Conservation (phyloP, 2,329 filamentous ascomycete species). For the Diaporthe sp. region DNA sequence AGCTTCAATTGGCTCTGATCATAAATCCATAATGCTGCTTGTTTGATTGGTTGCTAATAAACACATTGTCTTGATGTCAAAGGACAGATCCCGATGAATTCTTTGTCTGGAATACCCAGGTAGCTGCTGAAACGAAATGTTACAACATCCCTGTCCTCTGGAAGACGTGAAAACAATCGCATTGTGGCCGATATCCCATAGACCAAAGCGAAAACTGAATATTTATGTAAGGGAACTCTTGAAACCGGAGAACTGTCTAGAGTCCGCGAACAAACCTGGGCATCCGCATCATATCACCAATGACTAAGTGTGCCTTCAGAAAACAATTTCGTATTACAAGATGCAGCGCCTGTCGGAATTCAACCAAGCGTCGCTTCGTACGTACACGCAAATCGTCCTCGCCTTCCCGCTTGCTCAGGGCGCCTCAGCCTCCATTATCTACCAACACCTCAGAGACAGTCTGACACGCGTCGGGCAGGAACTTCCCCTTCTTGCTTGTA, state of each 20-base stretch:
- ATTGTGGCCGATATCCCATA: neutral
- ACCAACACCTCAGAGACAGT: neutral
- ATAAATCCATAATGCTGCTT: neutral
- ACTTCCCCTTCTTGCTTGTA: neutral
- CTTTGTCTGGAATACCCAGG: neutral
- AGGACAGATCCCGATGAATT: neutral
- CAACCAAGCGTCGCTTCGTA: conserved; percentile 2
- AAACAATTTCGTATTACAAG: neutral
- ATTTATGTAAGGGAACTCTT: neutral
- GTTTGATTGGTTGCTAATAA: neutral
- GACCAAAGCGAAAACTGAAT: neutral
- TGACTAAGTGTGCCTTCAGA: neutral
- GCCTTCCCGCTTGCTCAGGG: neutral
- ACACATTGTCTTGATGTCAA: neutral
- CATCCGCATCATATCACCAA: neutral
- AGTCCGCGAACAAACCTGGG: neutral
- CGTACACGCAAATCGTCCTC: neutral
- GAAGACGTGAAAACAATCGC: neutral
- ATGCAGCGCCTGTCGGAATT: conserved; percentile 1
- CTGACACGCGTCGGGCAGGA: neutral
- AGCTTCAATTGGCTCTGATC: neutral
- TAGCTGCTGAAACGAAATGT: too few relatives aligned
- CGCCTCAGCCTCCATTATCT: neutral
- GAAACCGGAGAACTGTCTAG: too few relatives aligned
- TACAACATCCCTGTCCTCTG: neutral